Evolutionary conservation across 2,329 filamentous ascomycete species (phyloP).

Genomic region (Stagonosporopsis tanaceti): DNA sequence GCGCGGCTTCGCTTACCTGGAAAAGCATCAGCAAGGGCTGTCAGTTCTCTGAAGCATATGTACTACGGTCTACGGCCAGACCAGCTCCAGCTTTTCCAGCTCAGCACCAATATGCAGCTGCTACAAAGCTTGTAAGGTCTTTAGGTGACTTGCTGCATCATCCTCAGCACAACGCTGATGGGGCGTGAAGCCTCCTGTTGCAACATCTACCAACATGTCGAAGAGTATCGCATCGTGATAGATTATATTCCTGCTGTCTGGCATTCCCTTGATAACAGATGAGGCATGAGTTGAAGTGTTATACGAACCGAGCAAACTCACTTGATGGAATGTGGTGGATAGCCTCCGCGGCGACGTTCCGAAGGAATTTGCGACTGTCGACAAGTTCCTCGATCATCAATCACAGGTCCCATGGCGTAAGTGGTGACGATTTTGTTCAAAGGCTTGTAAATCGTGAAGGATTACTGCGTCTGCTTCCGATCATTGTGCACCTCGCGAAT

Average conservation of each 20-base stretch:
- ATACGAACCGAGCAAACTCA: too few relatives aligned
- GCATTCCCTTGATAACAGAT: too few relatives aligned
- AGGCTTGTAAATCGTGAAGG: neutral
- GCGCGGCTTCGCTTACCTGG: neutral
- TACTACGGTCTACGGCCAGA: neutral
- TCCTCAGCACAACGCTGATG: neutral
- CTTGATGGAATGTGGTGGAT: too few relatives aligned
- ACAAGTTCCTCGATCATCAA: too few relatives aligned
- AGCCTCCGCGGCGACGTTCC: too few relatives aligned
- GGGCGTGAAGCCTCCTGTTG: neutral
- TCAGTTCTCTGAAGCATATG: neutral
- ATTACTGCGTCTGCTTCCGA: neutral
- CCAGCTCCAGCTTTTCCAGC: neutral
- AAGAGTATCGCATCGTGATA: neutral
- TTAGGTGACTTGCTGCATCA: neutral
- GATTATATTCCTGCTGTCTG: neutral
- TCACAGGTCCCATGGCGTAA: neutral
- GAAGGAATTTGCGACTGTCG: too few relatives aligned
- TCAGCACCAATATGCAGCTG: neutral
- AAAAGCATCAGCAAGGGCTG: neutral
- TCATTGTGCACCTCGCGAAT: neutral
- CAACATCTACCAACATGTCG: neutral
- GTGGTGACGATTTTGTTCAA: neutral
- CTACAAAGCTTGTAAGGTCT: neutral
- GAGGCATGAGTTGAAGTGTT: too few relatives aligned